A percentile compares a stretch with the other conserved stretches of the same genome.
Conservation (phyloP, 305 asterid genomes). For the Rubia balearica region DNA sequence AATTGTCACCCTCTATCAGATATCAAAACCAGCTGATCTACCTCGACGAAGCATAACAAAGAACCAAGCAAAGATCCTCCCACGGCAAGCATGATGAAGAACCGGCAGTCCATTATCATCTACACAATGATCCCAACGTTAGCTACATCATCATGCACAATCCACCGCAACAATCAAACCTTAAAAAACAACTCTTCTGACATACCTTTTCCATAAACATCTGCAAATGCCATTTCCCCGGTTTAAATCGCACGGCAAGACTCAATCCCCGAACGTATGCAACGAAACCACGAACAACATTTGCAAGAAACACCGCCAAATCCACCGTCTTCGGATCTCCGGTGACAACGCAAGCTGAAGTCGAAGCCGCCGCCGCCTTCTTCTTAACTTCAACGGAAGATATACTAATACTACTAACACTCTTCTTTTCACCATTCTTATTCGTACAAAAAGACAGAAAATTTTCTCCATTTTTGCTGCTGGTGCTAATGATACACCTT, state of each 20-base stretch:
- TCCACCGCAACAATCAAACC: background rate
- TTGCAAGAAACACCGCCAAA: constrained; percentile 22
- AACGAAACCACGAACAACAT: constrained; percentile 14
- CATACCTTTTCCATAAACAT: constrained; percentile 57
- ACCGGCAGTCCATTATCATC: constrained; percentile 76
- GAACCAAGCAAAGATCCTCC: constrained; percentile 80
- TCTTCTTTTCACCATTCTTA: constrained; percentile 14
- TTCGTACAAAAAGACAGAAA: constrained; percentile 8
- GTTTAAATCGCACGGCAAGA: constrained; percentile 23
- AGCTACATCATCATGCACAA: background rate
- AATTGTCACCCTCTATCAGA: background rate
- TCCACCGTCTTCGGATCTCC: constrained; percentile 34
- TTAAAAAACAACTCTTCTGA: background rate
- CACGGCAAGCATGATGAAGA: constrained; percentile 65
- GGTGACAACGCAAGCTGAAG: constrained; percentile 21
- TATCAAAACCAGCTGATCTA: constrained; percentile 6
- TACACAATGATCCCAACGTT: constrained; percentile 17
- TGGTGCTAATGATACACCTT: constrained; percentile 11
- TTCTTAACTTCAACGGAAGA: constrained; percentile 22
- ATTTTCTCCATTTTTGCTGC: constrained; percentile 17
- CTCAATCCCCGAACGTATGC: constrained; percentile 24
- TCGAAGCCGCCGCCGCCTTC: constrained; percentile 21
- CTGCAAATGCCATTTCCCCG: constrained; percentile 42
- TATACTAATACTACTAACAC: background rate
- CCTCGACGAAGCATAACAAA: constrained; percentile 59